Evolutionary conservation across 345 rosid species (phyloP), one percentile per base, ranked within the genome.

Genomic region (Citrus unshiu): DNA sequence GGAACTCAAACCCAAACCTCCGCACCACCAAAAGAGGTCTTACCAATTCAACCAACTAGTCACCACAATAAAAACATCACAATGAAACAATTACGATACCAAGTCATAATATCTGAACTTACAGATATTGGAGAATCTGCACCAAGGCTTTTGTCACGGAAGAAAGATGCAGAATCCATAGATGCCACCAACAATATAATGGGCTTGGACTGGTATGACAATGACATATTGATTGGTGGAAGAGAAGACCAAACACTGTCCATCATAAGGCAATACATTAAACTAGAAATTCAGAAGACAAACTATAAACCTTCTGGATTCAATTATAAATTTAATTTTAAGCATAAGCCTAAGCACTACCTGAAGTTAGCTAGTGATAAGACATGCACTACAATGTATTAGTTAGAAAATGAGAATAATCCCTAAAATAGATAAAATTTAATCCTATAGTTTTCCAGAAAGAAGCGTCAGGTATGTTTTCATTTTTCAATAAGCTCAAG

Each of bases 231-330:
- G 81, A 94, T 88, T 84, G 98, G 93, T 25, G 94, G 98, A 82
- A 96, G 90, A 10, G 98, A 89, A 78, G 99, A 96, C 99, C 97
- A 96, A 85, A 96, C 99, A 89, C 99, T 96, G 98, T 89, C 87
- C 88, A 90, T 91, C 92, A 93, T 62, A 84, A 88, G 82, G 63
- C 78, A 72, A 83, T 75, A 67, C 61, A 85, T 61, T 70, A 80
- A 76, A 83, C 78, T 75, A 84, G 79, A 62, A 65, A 70, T 35
- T 35, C 37, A 68, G 72, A 58, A 60, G 73, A 16, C 27, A 51
- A 54, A 72, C 64, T 34, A n/a, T 59, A 51, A 65, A 51, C 64
- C 71, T 65, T 21, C 34, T 68, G 24, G 8, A 14, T 54, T 34
- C 58, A 34, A 58, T 69, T 6, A 69, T 81, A 59, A 56, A 46